phyloP scores from a whole-genome alignment of 805 yeast species.

The Kodamaea laetipori region DNA sequence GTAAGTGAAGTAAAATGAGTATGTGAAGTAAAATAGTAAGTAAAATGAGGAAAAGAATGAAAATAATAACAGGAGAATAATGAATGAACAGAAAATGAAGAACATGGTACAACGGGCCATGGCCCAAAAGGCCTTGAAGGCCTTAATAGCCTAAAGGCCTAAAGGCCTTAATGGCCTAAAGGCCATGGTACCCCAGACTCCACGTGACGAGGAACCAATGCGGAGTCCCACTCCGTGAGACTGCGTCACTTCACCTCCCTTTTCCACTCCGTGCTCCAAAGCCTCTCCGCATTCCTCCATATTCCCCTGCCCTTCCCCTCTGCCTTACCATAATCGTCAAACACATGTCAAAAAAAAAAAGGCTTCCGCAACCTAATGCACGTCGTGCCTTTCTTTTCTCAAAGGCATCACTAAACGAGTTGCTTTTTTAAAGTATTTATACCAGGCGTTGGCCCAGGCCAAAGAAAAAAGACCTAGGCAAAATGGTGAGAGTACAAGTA shows the following conservation, averaged over 20 bases:
- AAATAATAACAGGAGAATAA: no score
- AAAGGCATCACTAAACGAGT: neutral
- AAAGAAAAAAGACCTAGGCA: neutral
- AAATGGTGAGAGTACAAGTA: slow-evolving; percentile 12
- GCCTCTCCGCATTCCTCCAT: slow-evolving; percentile 2
- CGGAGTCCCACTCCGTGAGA: neutral
- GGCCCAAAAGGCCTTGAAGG: no score
- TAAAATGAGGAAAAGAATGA: no score
- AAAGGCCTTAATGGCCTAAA: no score
- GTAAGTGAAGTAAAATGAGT: no score
- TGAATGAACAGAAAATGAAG: no score
- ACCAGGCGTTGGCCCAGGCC: neutral
- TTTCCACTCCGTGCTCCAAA: neutral
- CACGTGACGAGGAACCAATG: neutral
- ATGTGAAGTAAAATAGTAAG: no score
- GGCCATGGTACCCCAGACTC: slow-evolving; percentile 5
- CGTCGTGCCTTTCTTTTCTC: slow-evolving; percentile 1
- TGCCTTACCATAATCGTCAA: slow-evolving; percentile 1
- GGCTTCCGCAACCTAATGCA: neutral
- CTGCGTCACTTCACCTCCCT: no score
- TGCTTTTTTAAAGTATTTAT: neutral
- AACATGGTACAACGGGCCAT: no score
- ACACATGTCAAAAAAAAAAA: slow-evolving; percentile 3
- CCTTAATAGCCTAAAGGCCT: no score
- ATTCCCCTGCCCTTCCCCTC: slow-evolving; percentile 4